These are phyloP conservation scores for Arachis hypogaea DNA, from an alignment of 306 rosid species.

Conservation along the genomic window DNA sequence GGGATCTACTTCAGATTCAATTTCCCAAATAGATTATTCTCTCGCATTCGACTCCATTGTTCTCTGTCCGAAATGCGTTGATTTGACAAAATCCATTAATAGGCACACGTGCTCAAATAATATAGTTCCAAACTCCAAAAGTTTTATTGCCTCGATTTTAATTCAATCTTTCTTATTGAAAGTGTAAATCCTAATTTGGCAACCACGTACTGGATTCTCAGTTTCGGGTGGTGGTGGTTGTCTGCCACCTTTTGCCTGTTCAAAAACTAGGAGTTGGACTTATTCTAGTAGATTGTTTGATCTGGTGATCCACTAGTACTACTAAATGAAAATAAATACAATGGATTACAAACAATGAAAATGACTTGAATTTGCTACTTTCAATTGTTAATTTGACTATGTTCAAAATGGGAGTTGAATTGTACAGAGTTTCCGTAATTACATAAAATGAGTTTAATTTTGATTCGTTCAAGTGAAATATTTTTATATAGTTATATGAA, in stretches of 20 bases:
- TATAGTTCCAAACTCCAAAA: slow-evolving; percentile 2
- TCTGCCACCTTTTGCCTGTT: slow-evolving; percentile 39
- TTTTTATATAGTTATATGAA: too few species aligned
- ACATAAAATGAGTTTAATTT: too few species aligned
- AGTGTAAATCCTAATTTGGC: slow-evolving; percentile 29
- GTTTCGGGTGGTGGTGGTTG: slow-evolving; percentile 29
- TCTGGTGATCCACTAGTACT: slow-evolving; percentile 15
- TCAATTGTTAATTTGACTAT: slow-evolving; percentile 32
- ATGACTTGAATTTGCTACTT: slow-evolving; percentile 11
- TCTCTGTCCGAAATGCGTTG: slow-evolving; percentile 13
- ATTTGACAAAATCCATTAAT: slow-evolving; percentile 15
- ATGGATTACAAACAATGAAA: slow-evolving; percentile 32
- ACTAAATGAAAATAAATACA: slow-evolving; percentile 11
- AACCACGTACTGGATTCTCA: slow-evolving; percentile 5
- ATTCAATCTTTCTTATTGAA: not conserved
- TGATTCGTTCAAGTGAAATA: not conserved
- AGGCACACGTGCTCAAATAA: slow-evolving; percentile 25
- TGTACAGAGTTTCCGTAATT: not conserved
- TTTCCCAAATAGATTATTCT: slow-evolving; percentile 19
- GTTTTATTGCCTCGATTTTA: not conserved
- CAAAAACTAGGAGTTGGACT: slow-evolving; percentile 20
- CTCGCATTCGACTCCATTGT: slow-evolving; percentile 3
- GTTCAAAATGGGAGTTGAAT: not conserved
- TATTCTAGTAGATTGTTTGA: not conserved
- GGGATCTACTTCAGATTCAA: slow-evolving; percentile 45